Evolutionary conservation across 805 yeast species (phyloP).

Genomic region (Wickerhamiella kazuoi): DNA sequence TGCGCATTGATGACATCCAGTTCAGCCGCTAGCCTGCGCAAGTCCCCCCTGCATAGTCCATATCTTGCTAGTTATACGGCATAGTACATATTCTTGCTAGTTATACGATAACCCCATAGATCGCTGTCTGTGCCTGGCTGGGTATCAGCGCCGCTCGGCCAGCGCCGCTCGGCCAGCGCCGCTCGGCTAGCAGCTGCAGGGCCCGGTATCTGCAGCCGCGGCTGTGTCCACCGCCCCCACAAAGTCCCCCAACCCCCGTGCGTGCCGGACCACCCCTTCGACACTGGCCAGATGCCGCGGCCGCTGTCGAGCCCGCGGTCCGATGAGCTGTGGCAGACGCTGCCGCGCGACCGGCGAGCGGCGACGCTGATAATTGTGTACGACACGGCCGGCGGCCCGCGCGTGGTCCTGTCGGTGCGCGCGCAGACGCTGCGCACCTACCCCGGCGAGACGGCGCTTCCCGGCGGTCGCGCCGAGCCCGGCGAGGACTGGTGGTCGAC

Average conservation of each 20-base stretch:
- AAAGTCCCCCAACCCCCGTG: background rate
- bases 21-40: constrained; percentile 49
- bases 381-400: constrained; percentile 1
- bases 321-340: constrained; percentile 4
- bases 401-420: constrained; percentile 5
- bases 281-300: background rate
- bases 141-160: too few species aligned
- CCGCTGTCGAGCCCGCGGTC: background rate
- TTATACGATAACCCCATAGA: too few species aligned
- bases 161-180: too few species aligned
- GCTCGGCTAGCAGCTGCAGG: too few species aligned
- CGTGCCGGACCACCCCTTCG: background rate
- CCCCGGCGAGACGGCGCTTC: constrained; percentile 6
- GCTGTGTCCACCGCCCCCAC: background rate
- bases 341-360: constrained; percentile 1
- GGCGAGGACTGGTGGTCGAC: constrained; percentile 7
- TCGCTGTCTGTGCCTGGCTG: too few species aligned
- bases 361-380: constrained; percentile 6
- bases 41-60: too few species aligned
- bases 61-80: too few species aligned
- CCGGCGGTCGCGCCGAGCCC: constrained; percentile 5
- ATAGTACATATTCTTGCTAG: too few species aligned
- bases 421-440: constrained; percentile 1
- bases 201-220: background rate
- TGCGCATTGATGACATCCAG: constrained; percentile 94